phyloP scores from a whole-genome alignment of 2,329 filamentous ascomycete genomes.

The Fusarium veterinarium region DNA sequence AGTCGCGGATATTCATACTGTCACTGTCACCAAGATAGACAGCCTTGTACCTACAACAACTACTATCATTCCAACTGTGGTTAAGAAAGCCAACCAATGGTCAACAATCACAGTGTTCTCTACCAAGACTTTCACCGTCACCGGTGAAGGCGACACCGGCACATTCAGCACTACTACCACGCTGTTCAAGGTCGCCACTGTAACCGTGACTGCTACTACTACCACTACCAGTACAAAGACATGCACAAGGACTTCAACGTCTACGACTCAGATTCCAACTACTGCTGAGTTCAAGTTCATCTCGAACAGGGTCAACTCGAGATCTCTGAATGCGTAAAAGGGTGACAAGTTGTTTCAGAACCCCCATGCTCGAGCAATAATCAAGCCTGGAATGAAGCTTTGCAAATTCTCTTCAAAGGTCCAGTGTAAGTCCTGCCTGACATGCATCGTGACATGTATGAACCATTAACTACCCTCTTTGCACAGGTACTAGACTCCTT shows the following conservation, averaged over 20 bases:
- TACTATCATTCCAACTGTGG: conserved; percentile 4
- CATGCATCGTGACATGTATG: rapidly evolving
- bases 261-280: conserved; percentile 4
- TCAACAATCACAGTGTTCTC: conserved; percentile 8
- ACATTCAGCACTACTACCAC: conserved; percentile 9
- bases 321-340: background rate
- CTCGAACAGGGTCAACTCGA: background rate
- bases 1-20: background rate
- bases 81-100: background rate
- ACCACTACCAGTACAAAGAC: conserved; percentile 9
- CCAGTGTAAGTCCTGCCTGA: background rate
- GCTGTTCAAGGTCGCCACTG: conserved; percentile 7
- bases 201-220: conserved; percentile 1
- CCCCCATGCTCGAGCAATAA: background rate
- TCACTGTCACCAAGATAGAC: conserved; percentile 4
- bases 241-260: background rate
- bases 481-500: background rate
- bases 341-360: background rate
- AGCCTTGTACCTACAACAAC: background rate
- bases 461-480: background rate
- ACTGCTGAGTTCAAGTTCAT: conserved; percentile 2
- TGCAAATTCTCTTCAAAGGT: conserved; percentile 1
- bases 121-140: conserved; percentile 2
- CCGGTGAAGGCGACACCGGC: background rate
- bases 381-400: conserved; percentile 9